Base-by-base conservation (phyloP, 257 asterid species). In the Solanum arcanum region DNA sequence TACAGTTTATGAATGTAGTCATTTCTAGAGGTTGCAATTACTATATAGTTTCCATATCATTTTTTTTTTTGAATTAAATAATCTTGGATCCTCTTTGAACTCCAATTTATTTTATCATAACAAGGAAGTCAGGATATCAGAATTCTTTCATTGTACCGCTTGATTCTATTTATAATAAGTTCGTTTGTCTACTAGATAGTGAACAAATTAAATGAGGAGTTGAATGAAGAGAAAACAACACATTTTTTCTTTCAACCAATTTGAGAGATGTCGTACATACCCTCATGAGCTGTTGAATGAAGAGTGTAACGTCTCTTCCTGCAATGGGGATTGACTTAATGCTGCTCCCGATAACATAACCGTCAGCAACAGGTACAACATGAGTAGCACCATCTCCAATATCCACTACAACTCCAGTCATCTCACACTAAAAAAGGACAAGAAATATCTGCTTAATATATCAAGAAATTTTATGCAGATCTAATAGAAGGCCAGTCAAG, bases 381-480 rank as follows among this genome's bases (percentile, higher is more conserved):
- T 97, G 99, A 59, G 98, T 93, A 92, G 98, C 99, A 80, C 99
- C 99, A 93, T 97, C 99, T 82, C 99, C 99, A 87, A 94, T 91
- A 87, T 97, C 99, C 88, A 97, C 95, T 77, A 97, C 99, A 82
- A 97, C 97, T 52, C 99, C 99, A 86, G 99, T 97, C 99, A 96
- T 97, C 95, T 97, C 99, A 93, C 99, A 94, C 99, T 97, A 91
- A 87, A 72, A 84, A 72, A 10, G 69, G 33, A 37, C 72, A 81
- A 49, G 69, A 29, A 81, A 49, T 29, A 81, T 31, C 46, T 27
- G 69, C 12, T 81, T 81, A 81, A 7, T 18, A 81, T 11, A 81
- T 29, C 12, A 31, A 29, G 29, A 49, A 81, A 29, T 29, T 16
- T 29, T 47, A 47, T 80, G 85, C 83, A 76, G 68, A 80, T 49